Percentiles rank a stretch among this genome's conserved stretches.
Conservation (phyloP, 2,329 filamentous ascomycete species). For the Aspergillus fumigatus region DNA sequence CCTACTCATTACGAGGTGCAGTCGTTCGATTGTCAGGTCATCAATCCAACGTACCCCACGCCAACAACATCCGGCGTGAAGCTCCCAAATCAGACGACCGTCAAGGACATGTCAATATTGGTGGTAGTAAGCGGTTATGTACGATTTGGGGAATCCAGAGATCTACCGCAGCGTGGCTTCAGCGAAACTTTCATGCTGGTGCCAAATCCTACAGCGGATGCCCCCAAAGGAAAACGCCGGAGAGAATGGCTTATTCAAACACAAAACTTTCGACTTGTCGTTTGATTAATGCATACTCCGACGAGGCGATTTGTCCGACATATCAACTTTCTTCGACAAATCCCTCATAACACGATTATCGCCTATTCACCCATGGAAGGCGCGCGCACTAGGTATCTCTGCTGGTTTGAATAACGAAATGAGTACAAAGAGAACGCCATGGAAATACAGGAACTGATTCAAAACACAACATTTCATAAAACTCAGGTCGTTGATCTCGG, state of each 20-base stretch:
- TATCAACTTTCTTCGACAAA: background rate
- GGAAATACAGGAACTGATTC: background rate
- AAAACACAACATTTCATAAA: background rate
- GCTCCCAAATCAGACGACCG: constrained; percentile 38
- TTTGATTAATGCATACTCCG: constrained; percentile 25
- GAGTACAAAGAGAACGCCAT: background rate
- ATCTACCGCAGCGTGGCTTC: constrained; percentile 64
- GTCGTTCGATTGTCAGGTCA: constrained; percentile 70
- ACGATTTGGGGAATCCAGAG: constrained; percentile 58
- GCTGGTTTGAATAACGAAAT: background rate
- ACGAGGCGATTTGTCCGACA: background rate
- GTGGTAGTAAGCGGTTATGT: constrained; percentile 72
- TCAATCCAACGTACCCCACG: constrained; percentile 66
- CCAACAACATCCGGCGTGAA: constrained; percentile 39
- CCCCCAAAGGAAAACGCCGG: constrained; percentile 51
- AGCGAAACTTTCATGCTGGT: constrained; percentile 77
- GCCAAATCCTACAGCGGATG: constrained; percentile 56
- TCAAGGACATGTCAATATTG: constrained; percentile 63
- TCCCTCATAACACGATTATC: background rate
- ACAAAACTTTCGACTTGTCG: constrained; percentile 63
- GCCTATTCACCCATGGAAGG: background rate
- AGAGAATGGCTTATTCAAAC: constrained; percentile 64
- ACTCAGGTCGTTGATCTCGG: constrained; percentile 16
- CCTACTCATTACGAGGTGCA: constrained; percentile 66
- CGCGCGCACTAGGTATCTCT: background rate